Evolutionary conservation across 371 early-diverging fungal genomes (phyloP), one percentile per base, ranked within the genome.

Genomic region (Syncephalastrum monosporum): DNA sequence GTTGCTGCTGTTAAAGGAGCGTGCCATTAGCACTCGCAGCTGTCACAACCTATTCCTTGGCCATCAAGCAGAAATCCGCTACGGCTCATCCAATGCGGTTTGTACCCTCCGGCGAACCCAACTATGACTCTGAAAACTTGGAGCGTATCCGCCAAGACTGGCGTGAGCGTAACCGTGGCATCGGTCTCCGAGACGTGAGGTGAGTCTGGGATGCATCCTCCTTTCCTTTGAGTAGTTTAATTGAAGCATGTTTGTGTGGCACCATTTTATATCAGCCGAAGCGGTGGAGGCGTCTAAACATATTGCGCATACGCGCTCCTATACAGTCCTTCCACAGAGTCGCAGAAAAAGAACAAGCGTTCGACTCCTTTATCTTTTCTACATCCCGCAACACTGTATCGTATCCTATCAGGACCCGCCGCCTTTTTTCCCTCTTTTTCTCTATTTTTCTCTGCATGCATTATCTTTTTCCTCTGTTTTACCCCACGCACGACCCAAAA

Each of bases 171-270:
- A 75, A 75, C 27, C 63, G 69, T 13, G 75, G 75, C 14, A 69
- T 75, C 24, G 75, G 75, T 27, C 56, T 75, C 27, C 64, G 72
- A 51, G 75, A 75, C 50, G 75, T 75, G 19, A 72, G 72, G 75
- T 72, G 69, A n/a, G 59, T 19, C 33, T 29, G 12, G 33, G 21
- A 23, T 50, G 46, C 55, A 55, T 27, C 13, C n/a, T 21, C 14
- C 25, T 29, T 16, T 56, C 25, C 17, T 16, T 56, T 42, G 23
- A 42, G 25, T 10, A 4, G 56, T n/a, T 16, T 24, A 44, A 23
- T 21, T 45, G 7, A 56, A 16, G 33, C 13, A 15, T 25, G 12
- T 43, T 50, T 16, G 1, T 12, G 19, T 43, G 27, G 13, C 27
- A 42, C 51, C n/a, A 45, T 45, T 43, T 17, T 52, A 16, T 57